Evolutionary conservation across 1,139 yeast species (phyloP), one percentile per base, ranked within the genome.

Genomic region (Yamadazyma atmosphaerica): DNA sequence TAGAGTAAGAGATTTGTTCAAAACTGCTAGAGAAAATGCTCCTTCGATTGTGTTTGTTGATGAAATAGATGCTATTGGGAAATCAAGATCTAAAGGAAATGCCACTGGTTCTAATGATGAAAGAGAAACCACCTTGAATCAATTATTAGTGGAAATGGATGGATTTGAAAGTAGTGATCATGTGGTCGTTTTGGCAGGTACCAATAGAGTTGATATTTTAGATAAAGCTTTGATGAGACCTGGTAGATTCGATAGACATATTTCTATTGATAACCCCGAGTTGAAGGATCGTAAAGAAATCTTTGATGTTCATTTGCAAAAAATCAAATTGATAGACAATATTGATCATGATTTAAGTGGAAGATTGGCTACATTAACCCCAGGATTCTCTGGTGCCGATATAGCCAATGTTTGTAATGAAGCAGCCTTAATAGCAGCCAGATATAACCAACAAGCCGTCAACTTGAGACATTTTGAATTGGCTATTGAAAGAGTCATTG

Each of bases 61-160:
- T 69, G 98, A 92, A 69, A 92, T 92, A 47, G 98, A 92, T 72
- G 98, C 98, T 4, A 92, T 92, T 60, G 98, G 98, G 56, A 89
- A 89, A 60, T 88, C 90, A 37, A 81, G 98, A 64, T 83, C 90
- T 32, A 83, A 84, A 60, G 88, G 88, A 37, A 81, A 83, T 50
- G 81, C 86, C 38, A 85, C 88, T 41, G 96, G 96, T 27, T 84
- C 92, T 31, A 88, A 90, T 54, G 98, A 92, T 60, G 98, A 92
- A 67, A 82, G 97, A 58, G 98, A 94, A 65, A 88, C 96, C 22
- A 92, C 98, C 0, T 76, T 92, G 57, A 92, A 92, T 65, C 98
- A 92, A 68, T 73, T 92, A 32, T 74, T 92, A 47, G 98, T 94
- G 32, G 98, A 92, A 63, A 90, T 94, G 97, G 98, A 92, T 63